phyloP scores from a whole-genome alignment of 345 rosid genomes.

The Excoecaria cochinchinensis region DNA sequence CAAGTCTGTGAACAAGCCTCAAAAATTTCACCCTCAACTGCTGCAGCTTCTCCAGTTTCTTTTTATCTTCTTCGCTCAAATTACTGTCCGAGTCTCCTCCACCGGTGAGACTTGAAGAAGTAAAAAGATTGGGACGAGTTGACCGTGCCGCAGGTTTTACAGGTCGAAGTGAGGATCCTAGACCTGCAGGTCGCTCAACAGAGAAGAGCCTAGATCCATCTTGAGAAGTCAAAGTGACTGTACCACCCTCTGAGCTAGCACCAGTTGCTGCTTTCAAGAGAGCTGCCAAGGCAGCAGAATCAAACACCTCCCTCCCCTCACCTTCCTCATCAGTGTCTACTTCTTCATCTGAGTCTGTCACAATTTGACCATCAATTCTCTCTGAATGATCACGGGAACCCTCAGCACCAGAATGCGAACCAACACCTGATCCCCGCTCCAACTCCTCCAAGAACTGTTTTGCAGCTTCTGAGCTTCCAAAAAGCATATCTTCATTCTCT shows the following conservation, averaged over 20 bases:
- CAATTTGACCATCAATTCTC: constrained; percentile 74
- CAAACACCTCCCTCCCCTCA: constrained; percentile 78
- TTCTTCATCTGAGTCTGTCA: constrained; percentile 56
- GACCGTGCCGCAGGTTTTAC: constrained; percentile 63
- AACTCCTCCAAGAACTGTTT: constrained; percentile 77
- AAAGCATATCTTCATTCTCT: constrained; percentile 61
- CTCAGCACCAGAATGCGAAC: constrained; percentile 54
- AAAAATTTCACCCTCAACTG: constrained; percentile 69
- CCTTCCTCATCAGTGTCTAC: constrained; percentile 80
- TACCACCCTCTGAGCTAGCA: constrained; percentile 57
- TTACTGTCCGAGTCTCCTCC: constrained; percentile 49
- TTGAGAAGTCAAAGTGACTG: constrained; percentile 63
- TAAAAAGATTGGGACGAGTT: constrained; percentile 54
- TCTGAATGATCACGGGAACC: constrained; percentile 47
- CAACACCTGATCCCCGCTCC: constrained; percentile 55
- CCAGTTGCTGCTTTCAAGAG: constrained; percentile 89
- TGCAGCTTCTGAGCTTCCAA: constrained; percentile 82
- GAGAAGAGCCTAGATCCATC: constrained; percentile 94
- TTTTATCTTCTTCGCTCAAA: constrained; percentile 83
- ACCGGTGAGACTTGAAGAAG: constrained; percentile 39
- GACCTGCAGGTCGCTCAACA: constrained; percentile 87
- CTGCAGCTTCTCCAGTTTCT: constrained; percentile 77
- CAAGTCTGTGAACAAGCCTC: constrained; percentile 80
- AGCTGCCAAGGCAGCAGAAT: constrained; percentile 89
- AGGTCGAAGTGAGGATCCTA: constrained; percentile 76